phyloP scores from a whole-genome alignment of 2,329 filamentous ascomycete species.

The Fusarium aywerte region DNA sequence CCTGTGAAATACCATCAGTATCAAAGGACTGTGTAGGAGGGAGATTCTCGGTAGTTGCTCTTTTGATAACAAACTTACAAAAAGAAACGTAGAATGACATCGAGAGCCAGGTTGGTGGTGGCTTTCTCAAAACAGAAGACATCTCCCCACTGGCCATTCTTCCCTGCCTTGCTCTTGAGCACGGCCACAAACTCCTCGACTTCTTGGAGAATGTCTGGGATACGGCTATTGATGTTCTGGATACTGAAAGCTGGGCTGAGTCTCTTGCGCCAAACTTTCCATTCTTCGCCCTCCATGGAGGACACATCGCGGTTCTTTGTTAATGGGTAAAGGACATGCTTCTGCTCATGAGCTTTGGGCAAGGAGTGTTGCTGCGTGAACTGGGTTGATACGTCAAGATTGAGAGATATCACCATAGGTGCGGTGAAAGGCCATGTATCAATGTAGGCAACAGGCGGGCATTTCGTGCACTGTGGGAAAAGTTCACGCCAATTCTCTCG shows the following conservation, averaged over 20 bases:
- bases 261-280: constrained; percentile 47
- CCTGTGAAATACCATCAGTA: neutral
- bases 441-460: constrained; percentile 44
- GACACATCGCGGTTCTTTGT: constrained; percentile 49
- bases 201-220: constrained; percentile 54
- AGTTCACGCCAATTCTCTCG: constrained; percentile 33
- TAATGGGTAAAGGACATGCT: constrained; percentile 43
- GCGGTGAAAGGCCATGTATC: constrained; percentile 47
- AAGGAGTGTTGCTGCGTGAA: constrained; percentile 38
- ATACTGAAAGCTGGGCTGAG: constrained; percentile 54
- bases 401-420: constrained; percentile 33
- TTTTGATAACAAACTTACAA: constrained; percentile 38
- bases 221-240: constrained; percentile 50
- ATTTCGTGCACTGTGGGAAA: constrained; percentile 35
- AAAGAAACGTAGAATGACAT: constrained; percentile 53
- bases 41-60: neutral
- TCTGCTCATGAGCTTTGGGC: constrained; percentile 47
- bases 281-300: constrained; percentile 46
- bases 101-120: constrained; percentile 54
- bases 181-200: constrained; percentile 50
- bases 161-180: constrained; percentile 20
- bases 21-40: no score
- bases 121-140: constrained; percentile 50
- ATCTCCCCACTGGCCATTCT: constrained; percentile 15
- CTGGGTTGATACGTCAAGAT: constrained; percentile 35